These are phyloP conservation scores for Fusarium hostae DNA, from an alignment of 2,329 filamentous ascomycete genomes.

Conservation along the genomic window DNA sequence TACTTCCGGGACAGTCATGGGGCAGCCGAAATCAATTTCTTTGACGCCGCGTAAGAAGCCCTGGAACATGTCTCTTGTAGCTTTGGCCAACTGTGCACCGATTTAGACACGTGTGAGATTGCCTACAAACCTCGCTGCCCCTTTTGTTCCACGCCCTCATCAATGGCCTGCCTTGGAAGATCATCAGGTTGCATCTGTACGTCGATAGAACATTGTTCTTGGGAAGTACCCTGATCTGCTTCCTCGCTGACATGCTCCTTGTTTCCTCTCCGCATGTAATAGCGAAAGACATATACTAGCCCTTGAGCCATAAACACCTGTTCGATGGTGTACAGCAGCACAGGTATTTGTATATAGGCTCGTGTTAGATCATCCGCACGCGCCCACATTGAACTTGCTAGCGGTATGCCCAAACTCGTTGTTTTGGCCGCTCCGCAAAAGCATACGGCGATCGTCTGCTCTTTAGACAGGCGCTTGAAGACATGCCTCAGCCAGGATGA, in stretches of 20 bases:
- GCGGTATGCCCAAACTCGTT: constrained; percentile 74
- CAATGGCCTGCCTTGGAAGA: neutral
- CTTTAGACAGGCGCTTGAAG: constrained; percentile 63
- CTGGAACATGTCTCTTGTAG: neutral
- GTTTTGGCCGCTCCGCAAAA: constrained; percentile 81
- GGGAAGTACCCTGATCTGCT: constrained; percentile 3
- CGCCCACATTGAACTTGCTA: constrained; percentile 75
- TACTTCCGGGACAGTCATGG: neutral
- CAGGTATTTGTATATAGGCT: constrained; percentile 70
- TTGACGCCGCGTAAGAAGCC: neutral
- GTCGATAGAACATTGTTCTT: constrained; percentile 1
- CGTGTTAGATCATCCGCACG: constrained; percentile 64
- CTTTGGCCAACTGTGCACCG: neutral
- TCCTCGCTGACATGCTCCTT: constrained; percentile 43
- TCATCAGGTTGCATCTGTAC: neutral
- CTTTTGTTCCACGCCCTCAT: constrained; percentile 6
- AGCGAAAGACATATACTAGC: constrained; percentile 59
- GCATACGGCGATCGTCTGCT: constrained; percentile 75
- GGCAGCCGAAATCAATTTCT: neutral
- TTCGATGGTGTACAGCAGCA: constrained; percentile 71
- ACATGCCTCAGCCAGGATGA: constrained; percentile 48
- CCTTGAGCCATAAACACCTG: constrained; percentile 61
- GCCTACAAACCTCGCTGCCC: neutral
- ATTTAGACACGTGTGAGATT: neutral
- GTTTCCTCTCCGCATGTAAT: constrained; percentile 51